These are phyloP conservation scores for Backusella circina DNA, from an alignment of 192 early-diverging fungal species.

Conservation along the genomic window DNA sequence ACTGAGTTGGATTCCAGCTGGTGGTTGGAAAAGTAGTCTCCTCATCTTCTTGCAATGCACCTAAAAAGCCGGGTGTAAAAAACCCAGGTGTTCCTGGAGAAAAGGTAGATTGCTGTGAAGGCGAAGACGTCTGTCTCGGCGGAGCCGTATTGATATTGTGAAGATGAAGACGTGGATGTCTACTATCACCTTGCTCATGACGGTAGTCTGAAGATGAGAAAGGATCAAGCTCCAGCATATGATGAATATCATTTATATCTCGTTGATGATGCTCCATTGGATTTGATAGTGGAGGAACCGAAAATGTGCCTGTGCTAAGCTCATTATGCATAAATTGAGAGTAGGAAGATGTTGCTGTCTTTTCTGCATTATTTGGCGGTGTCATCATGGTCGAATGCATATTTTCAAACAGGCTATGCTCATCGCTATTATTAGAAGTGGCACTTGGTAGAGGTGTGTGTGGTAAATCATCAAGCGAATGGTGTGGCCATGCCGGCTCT, in stretches of 20 bases:
- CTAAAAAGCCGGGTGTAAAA: constrained; percentile 67
- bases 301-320: background rate
- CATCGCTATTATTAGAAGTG: background rate
- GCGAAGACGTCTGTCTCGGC: background rate
- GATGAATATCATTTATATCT: constrained; percentile 3
- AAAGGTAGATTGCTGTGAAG: constrained; percentile 1
- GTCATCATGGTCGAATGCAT: background rate
- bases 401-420: background rate
- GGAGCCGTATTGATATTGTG: background rate
- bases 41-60: constrained; percentile 51
- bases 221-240: constrained; percentile 1
- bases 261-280: background rate
- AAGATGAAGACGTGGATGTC: background rate
- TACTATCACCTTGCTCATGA: background rate
- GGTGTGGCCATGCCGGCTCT: background rate
- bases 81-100: constrained; percentile 62
- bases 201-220: background rate
- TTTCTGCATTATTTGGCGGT: background rate
- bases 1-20: background rate
- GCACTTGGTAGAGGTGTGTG: background rate
- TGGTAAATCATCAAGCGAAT: background rate
- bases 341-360: background rate
- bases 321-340: background rate
- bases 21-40: background rate
- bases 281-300: background rate